Base-by-base conservation (phyloP, 2,329 filamentous ascomycete genomes). In the Microsporum audouinii region DNA sequence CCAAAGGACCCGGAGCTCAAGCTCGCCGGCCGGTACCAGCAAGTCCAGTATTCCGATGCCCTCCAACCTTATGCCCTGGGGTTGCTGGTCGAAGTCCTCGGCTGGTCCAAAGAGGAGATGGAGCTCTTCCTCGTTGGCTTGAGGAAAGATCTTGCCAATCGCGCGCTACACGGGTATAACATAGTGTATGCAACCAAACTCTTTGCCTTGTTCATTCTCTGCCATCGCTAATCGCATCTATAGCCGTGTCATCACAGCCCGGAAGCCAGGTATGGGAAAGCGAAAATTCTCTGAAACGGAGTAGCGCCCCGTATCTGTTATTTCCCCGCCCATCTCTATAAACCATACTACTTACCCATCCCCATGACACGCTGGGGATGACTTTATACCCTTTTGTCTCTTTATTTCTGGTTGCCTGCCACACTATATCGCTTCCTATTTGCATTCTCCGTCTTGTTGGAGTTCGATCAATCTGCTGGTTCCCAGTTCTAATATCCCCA, bases 1-100 rank as follows among this genome's bases (percentile, higher is more conserved):
- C 61, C 70, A 7, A 68, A 66, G 57, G 65, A 70, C 33, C 39
- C 53, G 29, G 60, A 58, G 43, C 41, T 57, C 6, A 58, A 61
- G 10, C 33, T 49, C 12, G 39, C 45, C 55, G 58, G 58, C 14
- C 31, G 43, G 23, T 60, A 55, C 31, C 58, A 60, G 58, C 29
- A 39, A 3, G 34, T 56, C 8, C 58, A 60, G 34, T 60, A 60
- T 17, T 23, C 33, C 1, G 58, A 60, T 55, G 58, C 58, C 17
- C n/a, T 60, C n/a, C 45, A 60, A 23, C 58, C 58, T 5, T 60
- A 60, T 29, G 58, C 58, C 3, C 45, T 60, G 2, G 58, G 58
- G 5, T 17, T 60, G 47, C 58, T 60, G 6, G 58, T 60, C 33
- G 58, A 60, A n/a, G 58, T 60, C 17, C 47, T 60, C 29, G 58